These are phyloP conservation scores for Isabelozyma pseudorhagii DNA, from an alignment of 805 yeast species.

Conservation along the genomic window DNA sequence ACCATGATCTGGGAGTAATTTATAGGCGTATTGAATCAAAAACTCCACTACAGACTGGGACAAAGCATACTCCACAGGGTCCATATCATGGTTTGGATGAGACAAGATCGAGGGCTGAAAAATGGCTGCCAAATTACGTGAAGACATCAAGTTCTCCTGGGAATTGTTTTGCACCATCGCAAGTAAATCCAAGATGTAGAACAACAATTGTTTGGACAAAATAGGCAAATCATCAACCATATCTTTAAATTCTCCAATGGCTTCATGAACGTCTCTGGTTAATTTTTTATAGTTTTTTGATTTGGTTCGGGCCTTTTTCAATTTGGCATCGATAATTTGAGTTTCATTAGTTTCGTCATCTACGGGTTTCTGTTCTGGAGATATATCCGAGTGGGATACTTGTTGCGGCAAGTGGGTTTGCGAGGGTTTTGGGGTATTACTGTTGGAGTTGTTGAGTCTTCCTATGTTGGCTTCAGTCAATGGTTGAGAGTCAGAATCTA, in stretches of 20 bases:
- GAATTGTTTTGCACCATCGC: slow-evolving; percentile 82
- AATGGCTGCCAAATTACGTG: slow-evolving; percentile 89
- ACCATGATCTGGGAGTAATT: slow-evolving; percentile 57
- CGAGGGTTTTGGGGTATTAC: slow-evolving; percentile 1
- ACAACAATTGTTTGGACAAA: slow-evolving; percentile 76
- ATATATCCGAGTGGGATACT: neutral
- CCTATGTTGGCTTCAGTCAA: slow-evolving; percentile 32
- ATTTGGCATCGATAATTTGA: neutral
- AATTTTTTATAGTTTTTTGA: slow-evolving; percentile 53
- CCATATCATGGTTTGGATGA: slow-evolving; percentile 89
- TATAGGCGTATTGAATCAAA: slow-evolving; percentile 79
- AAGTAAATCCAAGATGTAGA: slow-evolving; percentile 81
- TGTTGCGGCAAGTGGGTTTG: neutral
- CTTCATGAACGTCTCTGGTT: slow-evolving; percentile 61
- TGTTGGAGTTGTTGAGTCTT: slow-evolving; percentile 20
- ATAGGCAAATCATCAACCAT: slow-evolving; percentile 70
- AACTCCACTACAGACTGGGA: slow-evolving; percentile 87
- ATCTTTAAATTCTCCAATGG: slow-evolving; percentile 66
- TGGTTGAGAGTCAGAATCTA: slow-evolving; percentile 16
- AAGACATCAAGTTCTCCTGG: slow-evolving; percentile 82
- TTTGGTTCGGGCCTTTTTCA: slow-evolving; percentile 26
- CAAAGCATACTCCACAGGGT: slow-evolving; percentile 85
- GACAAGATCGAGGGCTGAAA: slow-evolving; percentile 95
- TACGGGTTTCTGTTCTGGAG: neutral
- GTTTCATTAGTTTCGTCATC: neutral